A percentile compares a stretch with the other conserved stretches of the same genome.
Evolutionary conservation across 2,329 filamentous ascomycete genomes (phyloP).

Genomic region (Fusarium pininemorale): DNA sequence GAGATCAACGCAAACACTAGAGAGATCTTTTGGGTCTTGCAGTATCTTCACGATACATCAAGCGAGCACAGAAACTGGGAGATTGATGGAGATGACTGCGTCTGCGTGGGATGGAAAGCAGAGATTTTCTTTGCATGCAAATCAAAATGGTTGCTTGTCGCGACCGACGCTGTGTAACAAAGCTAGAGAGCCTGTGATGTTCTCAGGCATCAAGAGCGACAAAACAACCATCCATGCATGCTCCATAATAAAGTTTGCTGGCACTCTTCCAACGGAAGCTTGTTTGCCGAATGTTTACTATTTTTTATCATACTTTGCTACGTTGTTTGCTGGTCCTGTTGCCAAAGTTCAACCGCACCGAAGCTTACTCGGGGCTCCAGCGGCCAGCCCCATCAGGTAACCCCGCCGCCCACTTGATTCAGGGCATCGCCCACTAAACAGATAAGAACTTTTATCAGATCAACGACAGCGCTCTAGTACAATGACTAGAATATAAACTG

Average conservation of each 20-base stretch:
- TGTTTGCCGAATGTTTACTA: no score
- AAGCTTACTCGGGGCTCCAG: no score
- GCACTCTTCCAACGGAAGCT: no score
- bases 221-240: background rate
- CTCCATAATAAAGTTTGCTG: no score
- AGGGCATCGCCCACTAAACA: background rate
- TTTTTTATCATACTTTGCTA: no score
- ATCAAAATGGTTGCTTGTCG: background rate
- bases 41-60: background rate
- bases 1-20: background rate
- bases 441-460: background rate
- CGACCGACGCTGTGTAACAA: background rate
- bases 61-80: fast-evolving
- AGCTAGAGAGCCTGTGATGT: background rate
- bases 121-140: background rate
- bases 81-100: no score
- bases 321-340: no score
- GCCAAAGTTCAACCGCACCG: no score
- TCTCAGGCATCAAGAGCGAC: background rate
- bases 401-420: background rate
- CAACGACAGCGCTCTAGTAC: background rate
- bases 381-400: background rate
- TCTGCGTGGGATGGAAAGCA: background rate
- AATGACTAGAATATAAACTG: background rate
- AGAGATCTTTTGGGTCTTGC: background rate